Evolutionary conservation across 2,329 filamentous ascomycete species (phyloP).

Genomic region (Juglanconis sp.): DNA sequence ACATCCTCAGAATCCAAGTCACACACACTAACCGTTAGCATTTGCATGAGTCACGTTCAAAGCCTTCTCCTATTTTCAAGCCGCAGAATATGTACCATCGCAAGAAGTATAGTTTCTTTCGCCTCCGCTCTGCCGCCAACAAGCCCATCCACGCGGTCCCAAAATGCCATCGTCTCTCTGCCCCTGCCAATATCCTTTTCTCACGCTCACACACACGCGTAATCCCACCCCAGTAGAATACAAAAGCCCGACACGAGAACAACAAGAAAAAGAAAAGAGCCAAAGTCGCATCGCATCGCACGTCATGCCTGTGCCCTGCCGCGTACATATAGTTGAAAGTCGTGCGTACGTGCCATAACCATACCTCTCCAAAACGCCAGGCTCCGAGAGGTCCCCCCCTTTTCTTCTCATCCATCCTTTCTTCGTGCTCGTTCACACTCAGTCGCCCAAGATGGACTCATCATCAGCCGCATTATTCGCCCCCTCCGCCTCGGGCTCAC

Average conservation of each 20-base stretch:
- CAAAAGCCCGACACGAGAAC: neutral
- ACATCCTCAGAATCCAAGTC: too few relatives aligned
- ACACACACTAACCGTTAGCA: too few relatives aligned
- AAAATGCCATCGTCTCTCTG: neutral
- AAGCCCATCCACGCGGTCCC: neutral
- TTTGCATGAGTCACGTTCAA: too few relatives aligned
- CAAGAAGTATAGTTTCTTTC: neutral
- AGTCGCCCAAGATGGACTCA: slow-evolving; percentile 46
- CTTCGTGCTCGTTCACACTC: slow-evolving; percentile 13
- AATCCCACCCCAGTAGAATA: neutral
- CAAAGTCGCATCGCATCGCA: neutral
- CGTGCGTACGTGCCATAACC: neutral
- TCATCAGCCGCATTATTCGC: slow-evolving; percentile 39
- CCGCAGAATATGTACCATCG: neutral
- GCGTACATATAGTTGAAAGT: neutral
- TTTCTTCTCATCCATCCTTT: too few relatives aligned
- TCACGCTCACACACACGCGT: neutral
- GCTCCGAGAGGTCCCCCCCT: slow-evolving; percentile 6
- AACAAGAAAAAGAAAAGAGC: neutral
- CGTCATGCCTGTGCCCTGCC: neutral
- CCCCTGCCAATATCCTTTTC: neutral
- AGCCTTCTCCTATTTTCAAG: too few relatives aligned
- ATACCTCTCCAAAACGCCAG: slow-evolving; percentile 16
- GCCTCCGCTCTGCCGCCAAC: too few relatives aligned
- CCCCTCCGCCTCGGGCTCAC: slow-evolving; percentile 37